Evolutionary conservation across 352 stramenopile species (phyloP).

Genomic region (Aphanomyces astaci): DNA sequence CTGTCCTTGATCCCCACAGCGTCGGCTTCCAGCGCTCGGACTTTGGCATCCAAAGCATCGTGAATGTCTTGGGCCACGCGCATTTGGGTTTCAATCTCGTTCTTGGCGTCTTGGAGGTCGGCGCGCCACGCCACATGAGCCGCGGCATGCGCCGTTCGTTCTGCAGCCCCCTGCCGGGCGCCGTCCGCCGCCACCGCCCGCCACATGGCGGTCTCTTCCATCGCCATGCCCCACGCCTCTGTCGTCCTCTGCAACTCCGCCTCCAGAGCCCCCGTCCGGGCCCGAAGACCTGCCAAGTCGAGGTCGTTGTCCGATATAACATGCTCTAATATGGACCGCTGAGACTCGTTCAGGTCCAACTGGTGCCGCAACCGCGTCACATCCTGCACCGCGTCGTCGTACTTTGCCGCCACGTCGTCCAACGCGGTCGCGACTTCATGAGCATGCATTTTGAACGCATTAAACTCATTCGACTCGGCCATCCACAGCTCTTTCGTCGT

Average conservation of each 20-base stretch:
- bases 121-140: background rate
- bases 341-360: background rate
- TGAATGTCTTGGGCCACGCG: background rate
- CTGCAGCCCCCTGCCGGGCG: background rate
- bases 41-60: background rate
- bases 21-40: background rate
- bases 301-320: background rate
- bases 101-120: background rate
- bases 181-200: background rate
- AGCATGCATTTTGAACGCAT: background rate
- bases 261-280: background rate
- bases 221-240: background rate
- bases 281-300: background rate
- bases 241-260: background rate
- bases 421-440: background rate
- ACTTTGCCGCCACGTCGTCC: background rate
- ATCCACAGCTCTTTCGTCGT: background rate
- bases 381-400: background rate
- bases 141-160: background rate
- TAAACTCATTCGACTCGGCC: constrained; percentile 1
- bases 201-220: background rate
- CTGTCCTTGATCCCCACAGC: background rate
- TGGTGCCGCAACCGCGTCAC: background rate
- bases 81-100: background rate
- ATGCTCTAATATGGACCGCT: background rate